Evolutionary conservation across 1,139 yeast species (phyloP), one percentile per base, ranked within the genome.

Genomic region (Candida freyschussii): DNA sequence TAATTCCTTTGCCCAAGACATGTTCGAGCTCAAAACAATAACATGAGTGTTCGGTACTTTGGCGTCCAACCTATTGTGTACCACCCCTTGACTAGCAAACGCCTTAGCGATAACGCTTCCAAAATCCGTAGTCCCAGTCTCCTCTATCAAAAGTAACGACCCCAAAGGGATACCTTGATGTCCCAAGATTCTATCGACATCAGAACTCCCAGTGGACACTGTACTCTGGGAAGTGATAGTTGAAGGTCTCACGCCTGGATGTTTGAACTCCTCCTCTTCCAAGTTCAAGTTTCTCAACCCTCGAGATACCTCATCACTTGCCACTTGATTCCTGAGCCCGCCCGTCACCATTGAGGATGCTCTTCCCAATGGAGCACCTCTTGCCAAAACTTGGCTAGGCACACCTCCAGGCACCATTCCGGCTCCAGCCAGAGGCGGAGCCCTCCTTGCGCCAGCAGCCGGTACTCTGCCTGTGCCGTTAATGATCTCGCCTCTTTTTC

Each of bases 141-240:
- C 98, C 53, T 86, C 91, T 3, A 91, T 55, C 13, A 89, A 56
- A 26, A 87, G 53, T 6, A 84, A 69, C 11, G 69, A 59, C 1
- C 96, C 95, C 13, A 85, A 50, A 1, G 97, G 97, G 12, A 89
- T 55, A 1, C 98, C 98, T 40, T 76, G 85, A 56, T 91, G 97
- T 2, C 73, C 74, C 35, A 91, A 56, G 2, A 86, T 60, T 43
- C 70, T 75, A 55, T 91, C 97, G 22, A 91, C 57, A 51, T 84
- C 91, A 5, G 67, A 54, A 15, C 80, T 69, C 3, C 96, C 96
- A 0, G 93, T 80, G 0, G 96, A 83, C 0, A 80, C 67, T 1
- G 87, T 75, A 2, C 85, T 80, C 36, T 75, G 78, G 1, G 95
- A 80, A 4, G 87, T 79, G 21, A 80, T 65, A 2, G 78, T 63